These are phyloP conservation scores for Macrolepiota albuminosa DNA, from an alignment of 768 basidiomycete genomes.

Conservation along the genomic window DNA sequence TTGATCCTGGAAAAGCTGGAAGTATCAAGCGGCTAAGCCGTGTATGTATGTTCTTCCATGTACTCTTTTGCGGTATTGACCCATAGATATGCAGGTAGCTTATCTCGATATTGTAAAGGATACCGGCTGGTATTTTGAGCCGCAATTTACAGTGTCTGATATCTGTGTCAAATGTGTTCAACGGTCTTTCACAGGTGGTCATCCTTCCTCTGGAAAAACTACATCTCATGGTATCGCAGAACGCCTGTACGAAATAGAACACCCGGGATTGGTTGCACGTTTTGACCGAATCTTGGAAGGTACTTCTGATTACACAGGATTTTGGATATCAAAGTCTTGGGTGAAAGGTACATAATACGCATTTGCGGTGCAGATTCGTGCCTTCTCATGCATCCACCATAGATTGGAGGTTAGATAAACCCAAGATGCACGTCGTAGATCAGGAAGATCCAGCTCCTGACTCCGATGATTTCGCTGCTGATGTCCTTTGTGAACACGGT, in stretches of 20 bases:
- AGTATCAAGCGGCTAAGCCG: conserved; percentile 66
- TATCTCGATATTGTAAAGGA: conserved; percentile 36
- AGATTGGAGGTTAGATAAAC: conserved; percentile 74
- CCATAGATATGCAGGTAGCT: conserved; percentile 30
- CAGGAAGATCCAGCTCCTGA: conserved; percentile 67
- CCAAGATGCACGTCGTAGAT: conserved; percentile 67
- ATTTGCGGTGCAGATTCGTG: neutral
- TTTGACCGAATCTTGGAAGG: conserved; percentile 53
- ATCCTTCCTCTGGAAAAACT: neutral
- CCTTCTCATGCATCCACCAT: neutral
- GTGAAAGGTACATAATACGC: conserved; percentile 49
- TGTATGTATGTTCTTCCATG: conserved; percentile 31
- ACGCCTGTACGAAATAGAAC: conserved; percentile 62
- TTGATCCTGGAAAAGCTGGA: conserved; percentile 55
- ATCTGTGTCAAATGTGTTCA: conserved; percentile 61
- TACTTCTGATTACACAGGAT: conserved; percentile 38
- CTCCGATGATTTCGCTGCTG: conserved; percentile 43
- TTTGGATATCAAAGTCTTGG: conserved; percentile 81
- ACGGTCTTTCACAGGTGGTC: conserved; percentile 51
- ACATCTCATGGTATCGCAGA: conserved; percentile 35
- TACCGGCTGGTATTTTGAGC: conserved; percentile 45
- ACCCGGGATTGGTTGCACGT: conserved; percentile 52
- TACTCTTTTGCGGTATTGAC: neutral
- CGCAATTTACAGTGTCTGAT: conserved; percentile 41
- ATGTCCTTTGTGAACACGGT: conserved; percentile 74